phyloP scores from a whole-genome alignment of 2,329 filamentous ascomycete species.

The Aspergillus melleus region DNA sequence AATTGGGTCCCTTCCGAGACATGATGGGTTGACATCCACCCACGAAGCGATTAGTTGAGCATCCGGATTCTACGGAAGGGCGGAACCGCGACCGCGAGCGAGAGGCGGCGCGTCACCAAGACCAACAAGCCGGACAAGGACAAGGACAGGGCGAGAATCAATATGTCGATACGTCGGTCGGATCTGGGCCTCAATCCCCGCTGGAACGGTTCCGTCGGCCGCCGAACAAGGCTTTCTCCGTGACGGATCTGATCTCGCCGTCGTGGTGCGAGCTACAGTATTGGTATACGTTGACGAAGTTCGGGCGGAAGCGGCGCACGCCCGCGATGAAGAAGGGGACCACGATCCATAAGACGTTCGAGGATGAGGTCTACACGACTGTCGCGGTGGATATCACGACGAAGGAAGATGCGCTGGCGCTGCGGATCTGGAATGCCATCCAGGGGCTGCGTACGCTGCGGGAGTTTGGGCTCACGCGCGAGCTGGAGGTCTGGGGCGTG shows the following conservation, averaged over 20 bases:
- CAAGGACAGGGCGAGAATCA: conserved; percentile 21
- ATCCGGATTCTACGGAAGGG: conserved; percentile 39
- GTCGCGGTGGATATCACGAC: conserved; percentile 71
- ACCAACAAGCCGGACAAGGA: neutral
- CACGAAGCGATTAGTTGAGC: conserved; percentile 62
- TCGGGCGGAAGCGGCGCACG: conserved; percentile 74
- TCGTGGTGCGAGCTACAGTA: conserved; percentile 97
- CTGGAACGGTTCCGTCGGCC: conserved; percentile 75
- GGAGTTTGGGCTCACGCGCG: conserved; percentile 69
- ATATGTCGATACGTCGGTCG: conserved; percentile 15
- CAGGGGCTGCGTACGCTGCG: conserved; percentile 76
- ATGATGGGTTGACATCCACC: conserved; percentile 57
- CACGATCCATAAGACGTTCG: conserved; percentile 76
- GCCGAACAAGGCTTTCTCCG: conserved; percentile 76
- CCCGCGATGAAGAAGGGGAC: conserved; percentile 81
- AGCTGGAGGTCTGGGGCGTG: conserved; percentile 81
- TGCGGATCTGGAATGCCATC: conserved; percentile 87
- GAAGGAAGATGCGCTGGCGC: conserved; percentile 78
- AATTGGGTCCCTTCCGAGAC: no score
- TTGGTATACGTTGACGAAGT: conserved; percentile 77
- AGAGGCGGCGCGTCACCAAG: conserved; percentile 17
- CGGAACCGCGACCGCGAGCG: conserved; percentile 34
- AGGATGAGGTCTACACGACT: conserved; percentile 79
- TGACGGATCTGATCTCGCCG: conserved; percentile 83
- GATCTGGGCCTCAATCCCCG: conserved; percentile 57